Evolutionary conservation across 225 moss, liverwort and hornwort genomes (phyloP), one percentile per base, ranked within the genome.

Genomic region (Neckera pumila): DNA sequence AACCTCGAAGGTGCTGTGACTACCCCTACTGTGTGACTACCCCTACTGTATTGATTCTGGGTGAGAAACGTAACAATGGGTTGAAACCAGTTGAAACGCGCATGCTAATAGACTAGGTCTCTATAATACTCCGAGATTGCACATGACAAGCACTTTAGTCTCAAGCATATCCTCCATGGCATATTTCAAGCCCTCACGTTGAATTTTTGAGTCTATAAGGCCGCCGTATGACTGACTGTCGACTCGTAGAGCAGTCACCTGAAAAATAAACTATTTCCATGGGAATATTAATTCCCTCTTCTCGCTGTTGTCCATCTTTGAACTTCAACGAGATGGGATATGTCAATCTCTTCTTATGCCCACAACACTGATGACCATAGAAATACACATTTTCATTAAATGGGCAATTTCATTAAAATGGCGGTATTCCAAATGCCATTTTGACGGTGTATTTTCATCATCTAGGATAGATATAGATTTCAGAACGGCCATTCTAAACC

Each of bases 111-210:
- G 51, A 14, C 3, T 31, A 62, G 17, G 33, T 81, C 38, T 60
- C 85, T 90, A 92, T 61, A 94, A 67, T 23, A 84, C 51, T 47
- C 93, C 96, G 17, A 93, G 90, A 62, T 96, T 93, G 18, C 92
- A 91, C 93, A 96, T 95, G 13, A 96, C 91, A 27, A 97, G 84
- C 23, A 97, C 90, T 89, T 89, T 93, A 1, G 91, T 93, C 84
- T 97, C 95, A 49, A 96, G 83, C 94, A 96, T 93, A 75, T 93
- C 94, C 18, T 96, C 94, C 94, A 96, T 95, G 34, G 94, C 95
- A 64, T 94, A 96, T 77, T 96, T 96, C 60, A 95, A 92, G 66
- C 95, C 95, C 79, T 95, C 95, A 17, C 92, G 87, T 67, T 96
- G 94, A 43, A 96, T 85, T 16, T 94, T 92, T 4, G 96, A 97